Percentiles rank a stretch among this genome's conserved stretches.
These are phyloP conservation scores for Globisporangium nunn DNA, from an alignment of 352 stramenopile genomes.

Conservation along the genomic window DNA sequence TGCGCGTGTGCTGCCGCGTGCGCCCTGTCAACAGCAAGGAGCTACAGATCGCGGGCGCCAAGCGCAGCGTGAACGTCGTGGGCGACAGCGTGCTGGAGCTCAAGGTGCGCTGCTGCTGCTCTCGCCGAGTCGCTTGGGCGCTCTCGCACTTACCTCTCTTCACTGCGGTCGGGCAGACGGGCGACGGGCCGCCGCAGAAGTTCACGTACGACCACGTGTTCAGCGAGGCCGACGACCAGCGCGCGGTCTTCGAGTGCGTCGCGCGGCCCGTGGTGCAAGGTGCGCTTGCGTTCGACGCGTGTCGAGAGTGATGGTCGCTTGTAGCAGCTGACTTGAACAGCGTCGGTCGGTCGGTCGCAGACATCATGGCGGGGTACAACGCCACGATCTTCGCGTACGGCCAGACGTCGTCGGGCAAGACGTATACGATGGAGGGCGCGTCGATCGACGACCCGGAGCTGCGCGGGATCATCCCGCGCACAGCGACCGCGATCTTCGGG, in stretches of 20 bases:
- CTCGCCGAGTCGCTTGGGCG: too few species aligned
- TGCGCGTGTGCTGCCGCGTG: conserved; percentile 80
- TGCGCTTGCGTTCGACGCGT: conserved; percentile 13
- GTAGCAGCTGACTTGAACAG: background rate
- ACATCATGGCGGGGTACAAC: conserved; percentile 92
- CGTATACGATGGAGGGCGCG: conserved; percentile 83
- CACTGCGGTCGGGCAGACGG: conserved; percentile 16
- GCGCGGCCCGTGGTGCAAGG: conserved; percentile 85
- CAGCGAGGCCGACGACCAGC: conserved; percentile 67
- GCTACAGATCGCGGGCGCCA: conserved; percentile 49
- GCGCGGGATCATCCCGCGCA: conserved; percentile 85
- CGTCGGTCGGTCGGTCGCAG: conserved; percentile 13
- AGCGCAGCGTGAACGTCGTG: conserved; percentile 44
- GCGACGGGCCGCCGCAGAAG: conserved; percentile 53
- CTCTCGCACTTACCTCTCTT: too few species aligned
- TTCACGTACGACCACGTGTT: conserved; percentile 91
- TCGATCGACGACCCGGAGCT: conserved; percentile 85
- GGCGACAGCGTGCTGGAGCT: conserved; percentile 53
- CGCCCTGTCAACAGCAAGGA: conserved; percentile 78
- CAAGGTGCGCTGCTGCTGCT: conserved; percentile 24
- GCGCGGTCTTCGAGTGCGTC: conserved; percentile 86
- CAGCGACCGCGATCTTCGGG: conserved; percentile 84
- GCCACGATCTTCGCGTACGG: conserved; percentile 93
- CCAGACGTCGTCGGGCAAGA: conserved; percentile 87
- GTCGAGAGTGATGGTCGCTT: background rate